Evolutionary conservation across 441 rosid species (phyloP).

Genomic region (Omphalea diandra): DNA sequence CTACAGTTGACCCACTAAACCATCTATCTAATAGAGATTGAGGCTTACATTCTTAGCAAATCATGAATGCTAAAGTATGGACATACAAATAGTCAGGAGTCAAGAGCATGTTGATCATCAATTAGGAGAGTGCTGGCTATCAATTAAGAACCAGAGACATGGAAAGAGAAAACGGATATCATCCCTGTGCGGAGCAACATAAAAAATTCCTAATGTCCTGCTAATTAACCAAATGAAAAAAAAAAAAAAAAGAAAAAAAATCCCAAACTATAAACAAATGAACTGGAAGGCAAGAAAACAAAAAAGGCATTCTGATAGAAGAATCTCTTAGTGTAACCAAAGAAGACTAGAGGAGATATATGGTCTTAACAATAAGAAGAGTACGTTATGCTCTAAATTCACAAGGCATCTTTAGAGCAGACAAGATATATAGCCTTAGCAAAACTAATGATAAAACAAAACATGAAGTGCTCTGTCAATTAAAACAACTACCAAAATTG

Average conservation of each 20-base stretch:
- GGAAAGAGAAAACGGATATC: background rate
- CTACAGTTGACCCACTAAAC: background rate
- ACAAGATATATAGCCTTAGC: background rate
- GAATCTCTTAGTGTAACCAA: too few species aligned
- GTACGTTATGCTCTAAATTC: too few species aligned
- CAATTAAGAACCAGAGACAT: background rate
- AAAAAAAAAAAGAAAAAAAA: too few species aligned
- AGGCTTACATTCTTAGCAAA: background rate
- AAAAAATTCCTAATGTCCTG: background rate
- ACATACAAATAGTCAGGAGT: too few species aligned
- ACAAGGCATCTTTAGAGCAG: background rate
- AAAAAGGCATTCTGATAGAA: too few species aligned
- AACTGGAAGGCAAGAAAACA: background rate
- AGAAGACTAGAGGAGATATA: too few species aligned
- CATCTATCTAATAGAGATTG: background rate
- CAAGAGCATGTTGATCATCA: too few species aligned
- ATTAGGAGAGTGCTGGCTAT: background rate
- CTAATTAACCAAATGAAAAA: background rate
- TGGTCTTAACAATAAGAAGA: too few species aligned
- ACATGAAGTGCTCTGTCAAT: background rate
- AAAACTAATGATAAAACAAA: background rate
- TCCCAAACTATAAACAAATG: background rate
- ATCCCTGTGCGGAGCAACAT: background rate
- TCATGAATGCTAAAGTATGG: background rate
- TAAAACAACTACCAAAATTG: conserved; percentile 1